These are phyloP conservation scores for Malus domestica DNA, from an alignment of 306 rosid species.

Conservation along the genomic window DNA sequence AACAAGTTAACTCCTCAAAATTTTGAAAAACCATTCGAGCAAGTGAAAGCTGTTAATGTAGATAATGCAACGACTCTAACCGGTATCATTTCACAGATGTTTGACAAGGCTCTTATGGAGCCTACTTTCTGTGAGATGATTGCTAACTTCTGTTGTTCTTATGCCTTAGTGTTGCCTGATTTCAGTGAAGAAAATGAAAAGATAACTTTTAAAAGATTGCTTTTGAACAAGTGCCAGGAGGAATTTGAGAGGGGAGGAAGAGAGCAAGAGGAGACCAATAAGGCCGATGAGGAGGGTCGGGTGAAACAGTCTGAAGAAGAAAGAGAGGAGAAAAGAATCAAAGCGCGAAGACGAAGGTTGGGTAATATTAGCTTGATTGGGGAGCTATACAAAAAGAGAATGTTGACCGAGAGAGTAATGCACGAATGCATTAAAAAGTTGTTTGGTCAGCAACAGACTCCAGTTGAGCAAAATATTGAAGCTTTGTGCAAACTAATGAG, in stretches of 20 bases:
- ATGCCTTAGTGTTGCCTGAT: conserved; percentile 74
- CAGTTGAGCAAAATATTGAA: conserved; percentile 92
- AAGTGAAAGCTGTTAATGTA: conserved; percentile 82
- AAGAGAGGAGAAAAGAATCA: too few species aligned
- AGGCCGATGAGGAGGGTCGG: conserved; percentile 74
- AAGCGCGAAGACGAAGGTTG: too few species aligned
- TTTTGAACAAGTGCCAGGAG: conserved; percentile 89
- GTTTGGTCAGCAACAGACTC: conserved; percentile 68
- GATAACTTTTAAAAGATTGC: conserved; percentile 81
- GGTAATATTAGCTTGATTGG: too few species aligned
- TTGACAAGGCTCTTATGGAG: conserved; percentile 94
- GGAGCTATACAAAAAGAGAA: too few species aligned
- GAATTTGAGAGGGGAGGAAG: conserved; percentile 97
- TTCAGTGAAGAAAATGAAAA: conserved; percentile 73
- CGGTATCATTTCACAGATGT: conserved; percentile 91
- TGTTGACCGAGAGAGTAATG: background rate
- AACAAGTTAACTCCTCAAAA: conserved; percentile 95
- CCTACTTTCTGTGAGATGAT: conserved; percentile 99
- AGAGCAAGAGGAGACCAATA: conserved; percentile 87
- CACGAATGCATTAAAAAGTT: conserved; percentile 77
- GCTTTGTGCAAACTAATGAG: conserved; percentile 95
- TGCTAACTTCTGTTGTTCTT: conserved; percentile 84
- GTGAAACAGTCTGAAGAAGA: conserved; percentile 47
- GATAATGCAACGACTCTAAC: conserved; percentile 66
- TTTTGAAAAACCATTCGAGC: conserved; percentile 86